phyloP scores from a whole-genome alignment of 257 asterid genomes.

The Lavandula angustifolia region DNA sequence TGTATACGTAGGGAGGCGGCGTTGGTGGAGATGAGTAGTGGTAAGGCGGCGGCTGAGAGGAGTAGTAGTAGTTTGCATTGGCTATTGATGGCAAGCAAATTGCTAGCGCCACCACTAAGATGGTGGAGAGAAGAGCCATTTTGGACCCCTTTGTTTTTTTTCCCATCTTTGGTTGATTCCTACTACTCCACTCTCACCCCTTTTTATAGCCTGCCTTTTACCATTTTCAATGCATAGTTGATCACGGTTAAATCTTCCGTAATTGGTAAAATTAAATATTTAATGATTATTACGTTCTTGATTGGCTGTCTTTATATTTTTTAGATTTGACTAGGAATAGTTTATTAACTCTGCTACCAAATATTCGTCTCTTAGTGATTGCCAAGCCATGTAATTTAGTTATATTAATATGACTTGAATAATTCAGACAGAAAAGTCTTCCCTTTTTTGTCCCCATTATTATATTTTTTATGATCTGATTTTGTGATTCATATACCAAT shows the following conservation, averaged over 20 bases:
- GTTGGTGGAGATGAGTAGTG: conserved; percentile 7
- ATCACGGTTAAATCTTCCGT: conserved; percentile 5
- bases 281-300: not conserved
- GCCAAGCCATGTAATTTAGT: not conserved
- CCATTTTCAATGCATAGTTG: conserved; percentile 14
- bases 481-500: not conserved
- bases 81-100: conserved; percentile 31
- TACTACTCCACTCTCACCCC: conserved; percentile 18
- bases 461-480: not conserved
- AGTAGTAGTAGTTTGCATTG: conserved; percentile 31
- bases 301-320: conserved; percentile 28
- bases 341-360: conserved; percentile 14
- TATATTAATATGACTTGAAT: not conserved
- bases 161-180: conserved; percentile 30
- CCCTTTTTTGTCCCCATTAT: not conserved
- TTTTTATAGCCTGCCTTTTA: conserved; percentile 36
- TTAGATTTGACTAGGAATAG: conserved; percentile 29
- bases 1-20: not conserved
- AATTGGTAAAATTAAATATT: not conserved
- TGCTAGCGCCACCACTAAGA: conserved; percentile 37
- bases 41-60: conserved; percentile 33
- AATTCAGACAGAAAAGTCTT: conserved; percentile 34
- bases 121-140: conserved; percentile 34
- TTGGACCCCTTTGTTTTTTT: conserved; percentile 10
- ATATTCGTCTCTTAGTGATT: conserved; percentile 18